Base-by-base conservation (phyloP, 2,329 filamentous ascomycete genomes). In the Didymella keratinophila region DNA sequence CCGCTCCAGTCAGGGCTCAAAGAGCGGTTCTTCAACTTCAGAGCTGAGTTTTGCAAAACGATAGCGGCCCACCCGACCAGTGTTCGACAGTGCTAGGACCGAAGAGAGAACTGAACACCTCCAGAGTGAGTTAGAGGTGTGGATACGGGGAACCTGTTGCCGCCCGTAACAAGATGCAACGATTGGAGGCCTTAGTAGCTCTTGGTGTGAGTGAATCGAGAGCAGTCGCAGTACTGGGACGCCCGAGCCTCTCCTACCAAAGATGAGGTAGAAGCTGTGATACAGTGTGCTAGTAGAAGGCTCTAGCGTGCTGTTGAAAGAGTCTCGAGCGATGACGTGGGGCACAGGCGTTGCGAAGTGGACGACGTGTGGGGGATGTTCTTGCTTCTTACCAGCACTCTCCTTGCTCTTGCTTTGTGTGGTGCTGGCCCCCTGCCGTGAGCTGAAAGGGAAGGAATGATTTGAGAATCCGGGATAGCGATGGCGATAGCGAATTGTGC, bases 331-430 rank as follows among this genome's bases (percentile, higher is more conserved):
- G 9, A 39, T 9, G n/a, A 37, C n/a, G 14, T 37, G 36, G 36
- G 16, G 9, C n/a, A 7, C 36, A 39, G 18, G 8, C 9, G 18
- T 39, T 37, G 34, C 34, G 34, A 37, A 37, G n/a, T 18, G 34
- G 34, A 37, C 34, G 34, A 37, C 11, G 16, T 39, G 18, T 39
- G 36, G n/a, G n/a, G 30, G 4, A 18, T 20, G 18, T 3, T 39
- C 18, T 39, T 20, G 36, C n/a, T 39, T 18, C 36, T 39, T 20
- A n/a, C 36, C 36, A 41, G n/a, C 36, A 7, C 10, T 28, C 18
- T 52, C 28, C 46, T 32, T 45, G 25, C 43, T 32, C 43, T 45
- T 32, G 43, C 25, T 16, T 45, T 45, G 42, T 45, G 27, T 44
- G 23, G 23, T 23, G 20, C 37, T 41, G 11, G 37, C 37, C 16